Conservation (phyloP, 179 eudicot species). For the Beta corolliflora region DNA sequence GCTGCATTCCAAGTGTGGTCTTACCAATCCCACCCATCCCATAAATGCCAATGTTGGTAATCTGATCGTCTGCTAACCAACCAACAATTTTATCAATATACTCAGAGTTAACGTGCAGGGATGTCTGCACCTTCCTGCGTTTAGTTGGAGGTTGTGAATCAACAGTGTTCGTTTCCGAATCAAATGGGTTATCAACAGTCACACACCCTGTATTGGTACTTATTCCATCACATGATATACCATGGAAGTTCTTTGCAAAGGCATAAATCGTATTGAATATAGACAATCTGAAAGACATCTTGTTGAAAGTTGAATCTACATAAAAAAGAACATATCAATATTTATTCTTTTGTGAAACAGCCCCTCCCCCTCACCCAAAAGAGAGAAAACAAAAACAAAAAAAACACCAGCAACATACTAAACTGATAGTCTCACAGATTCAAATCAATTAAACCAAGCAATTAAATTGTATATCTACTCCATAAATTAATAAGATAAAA, state of each 20-base stretch:
- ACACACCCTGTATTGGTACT: neutral
- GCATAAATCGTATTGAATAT: neutral
- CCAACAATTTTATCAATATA: neutral
- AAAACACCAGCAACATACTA: too few species aligned
- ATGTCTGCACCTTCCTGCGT: neutral
- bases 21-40: slow-evolving; percentile 32
- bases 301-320: neutral
- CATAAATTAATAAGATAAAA: too few species aligned
- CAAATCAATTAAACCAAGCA: too few species aligned
- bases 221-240: neutral
- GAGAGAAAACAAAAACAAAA: too few species aligned
- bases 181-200: neutral
- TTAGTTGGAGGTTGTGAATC: neutral
- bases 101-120: too few species aligned
- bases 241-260: neutral
- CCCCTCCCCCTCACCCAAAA: too few species aligned
- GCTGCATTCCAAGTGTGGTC: slow-evolving; percentile 14
- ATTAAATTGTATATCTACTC: too few species aligned
- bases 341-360: neutral
- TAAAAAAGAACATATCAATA: neutral
- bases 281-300: neutral
- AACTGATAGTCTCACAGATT: too few species aligned
- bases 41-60: slow-evolving; percentile 13
- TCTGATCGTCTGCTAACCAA: slow-evolving; percentile 12
- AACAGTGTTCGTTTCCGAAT: neutral